Conservation (phyloP, 139 green algal species). For the Chara braunii region DNA sequence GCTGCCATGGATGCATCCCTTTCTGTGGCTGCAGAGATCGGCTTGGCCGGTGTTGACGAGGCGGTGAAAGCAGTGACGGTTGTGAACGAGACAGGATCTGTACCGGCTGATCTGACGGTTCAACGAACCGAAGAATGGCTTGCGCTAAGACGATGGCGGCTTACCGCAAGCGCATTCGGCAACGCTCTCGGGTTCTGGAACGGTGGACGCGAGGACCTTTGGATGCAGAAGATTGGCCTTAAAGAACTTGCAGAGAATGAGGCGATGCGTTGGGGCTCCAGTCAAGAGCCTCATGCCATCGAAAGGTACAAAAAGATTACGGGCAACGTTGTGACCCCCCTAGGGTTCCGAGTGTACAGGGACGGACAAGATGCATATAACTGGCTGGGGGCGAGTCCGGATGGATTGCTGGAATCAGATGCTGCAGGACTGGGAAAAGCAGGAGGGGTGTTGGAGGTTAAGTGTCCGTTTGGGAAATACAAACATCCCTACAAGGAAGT, state of each 20-base stretch:
- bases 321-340: slow-evolving; percentile 22
- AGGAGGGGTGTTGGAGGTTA: slow-evolving; percentile 37
- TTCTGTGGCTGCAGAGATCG: too few relatives aligned
- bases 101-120: slow-evolving; percentile 26
- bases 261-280: slow-evolving; percentile 55
- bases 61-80: background rate
- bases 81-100: background rate
- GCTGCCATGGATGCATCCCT: too few relatives aligned
- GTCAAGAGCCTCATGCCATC: slow-evolving; percentile 47
- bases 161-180: slow-evolving; percentile 49
- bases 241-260: slow-evolving; percentile 58
- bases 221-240: slow-evolving; percentile 67
- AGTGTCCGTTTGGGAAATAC: slow-evolving; percentile 32
- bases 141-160: slow-evolving; percentile 42
- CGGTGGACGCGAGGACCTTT: slow-evolving; percentile 50
- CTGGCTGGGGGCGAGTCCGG: slow-evolving; percentile 39
- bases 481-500: slow-evolving; percentile 21
- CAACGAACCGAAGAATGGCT: slow-evolving; percentile 52
- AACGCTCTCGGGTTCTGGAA: slow-evolving; percentile 41
- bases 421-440: background rate
- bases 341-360: slow-evolving; percentile 7
- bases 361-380: slow-evolving; percentile 8
- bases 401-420: slow-evolving; percentile 20
- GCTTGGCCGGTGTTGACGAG: background rate
- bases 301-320: slow-evolving; percentile 44